Evolutionary conservation across 805 yeast genomes (phyloP), one percentile per base, ranked within the genome.

Genomic region (Candida corydali): DNA sequence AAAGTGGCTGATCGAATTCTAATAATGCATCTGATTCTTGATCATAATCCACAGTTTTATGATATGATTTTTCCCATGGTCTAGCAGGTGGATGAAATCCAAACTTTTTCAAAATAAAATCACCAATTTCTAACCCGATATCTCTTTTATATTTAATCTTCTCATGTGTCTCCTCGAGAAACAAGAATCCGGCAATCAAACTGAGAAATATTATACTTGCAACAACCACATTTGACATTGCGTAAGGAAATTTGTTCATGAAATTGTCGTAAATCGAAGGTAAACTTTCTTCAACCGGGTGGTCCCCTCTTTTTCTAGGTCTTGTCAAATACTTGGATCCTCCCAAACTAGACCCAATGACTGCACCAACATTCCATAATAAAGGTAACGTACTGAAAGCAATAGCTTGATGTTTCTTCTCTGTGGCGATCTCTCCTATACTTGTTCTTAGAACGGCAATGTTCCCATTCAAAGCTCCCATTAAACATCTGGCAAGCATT

Each of bases 351-450:
- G 85, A 84, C 1, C 86, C 86, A 10, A 80, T 49, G 10, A 78
- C 69, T 18, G 75, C 59, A 4, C 86, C 86, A 15, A 78, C 45
- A 49, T 79, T 79, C 71, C 76, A 80, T 10, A 80, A 56, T 25
- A 80, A 53, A 0, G 86, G 85, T 55, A 80, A 63, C 3, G 76
- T 72, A 28, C 79, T 69, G 47, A 80, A 78, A 1, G 84, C 84
- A 7, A 77, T 38, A 8, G 82, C 80, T 51, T 79, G 83, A 49
- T 79, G 84, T 24, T 64, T 61, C 36, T 76, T 62, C 39, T 78
- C 74, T 5, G 58, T 54, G 3, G 82, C 80, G 11, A 76, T 55
- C 49, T 80, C 86, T 3, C 84, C 86, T 30, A 80, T 63, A 33
- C 69, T 57, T 0, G 86, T 80, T 51, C 86, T 59, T 22, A 80